Percentiles rank a stretch among this genome's conserved stretches.
These are phyloP conservation scores for Epichloe baconii DNA, from an alignment of 2,329 filamentous ascomycete genomes.

Conservation along the genomic window DNA sequence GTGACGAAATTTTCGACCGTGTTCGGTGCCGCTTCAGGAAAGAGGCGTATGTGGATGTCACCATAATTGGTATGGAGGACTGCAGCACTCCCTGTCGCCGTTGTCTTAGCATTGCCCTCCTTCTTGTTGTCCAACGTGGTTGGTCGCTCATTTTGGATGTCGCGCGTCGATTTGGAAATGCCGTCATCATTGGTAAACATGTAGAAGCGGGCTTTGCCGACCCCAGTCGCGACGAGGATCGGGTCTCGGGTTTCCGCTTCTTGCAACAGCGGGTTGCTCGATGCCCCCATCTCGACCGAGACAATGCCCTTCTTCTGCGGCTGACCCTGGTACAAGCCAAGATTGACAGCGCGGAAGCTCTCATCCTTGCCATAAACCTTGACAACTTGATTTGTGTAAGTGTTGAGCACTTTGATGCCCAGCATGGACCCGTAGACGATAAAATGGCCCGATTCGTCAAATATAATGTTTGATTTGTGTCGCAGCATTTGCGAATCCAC, in stretches of 20 bases:
- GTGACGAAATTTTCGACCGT: constrained; percentile 96
- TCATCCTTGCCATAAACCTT: constrained; percentile 87
- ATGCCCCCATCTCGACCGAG: constrained; percentile 95
- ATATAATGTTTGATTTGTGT: constrained; percentile 71
- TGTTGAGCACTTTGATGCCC: constrained; percentile 92
- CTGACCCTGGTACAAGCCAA: constrained; percentile 86
- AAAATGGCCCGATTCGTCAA: constrained; percentile 94
- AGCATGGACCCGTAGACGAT: constrained; percentile 86
- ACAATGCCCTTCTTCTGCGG: constrained; percentile 88
- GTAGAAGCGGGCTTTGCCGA: constrained; percentile 86
- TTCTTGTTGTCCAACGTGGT: constrained; percentile 48
- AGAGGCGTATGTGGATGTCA: constrained; percentile 86
- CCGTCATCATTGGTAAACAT: constrained; percentile 91
- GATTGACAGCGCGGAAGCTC: constrained; percentile 67
- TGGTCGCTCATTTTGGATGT: constrained; percentile 91
- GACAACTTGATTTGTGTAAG: constrained; percentile 81
- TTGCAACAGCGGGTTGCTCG: constrained; percentile 80
- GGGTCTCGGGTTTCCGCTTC: constrained; percentile 87
- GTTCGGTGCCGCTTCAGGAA: constrained; percentile 84
- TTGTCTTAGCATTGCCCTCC: constrained; percentile 38
- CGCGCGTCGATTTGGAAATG: constrained; percentile 69
- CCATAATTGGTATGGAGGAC: constrained; percentile 86
- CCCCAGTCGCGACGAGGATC: constrained; percentile 71
- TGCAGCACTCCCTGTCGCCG: constrained; percentile 65
- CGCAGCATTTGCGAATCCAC: constrained; percentile 57